phyloP scores from a whole-genome alignment of 148 eudicot species.

The Vaccinium macrocarpon region DNA sequence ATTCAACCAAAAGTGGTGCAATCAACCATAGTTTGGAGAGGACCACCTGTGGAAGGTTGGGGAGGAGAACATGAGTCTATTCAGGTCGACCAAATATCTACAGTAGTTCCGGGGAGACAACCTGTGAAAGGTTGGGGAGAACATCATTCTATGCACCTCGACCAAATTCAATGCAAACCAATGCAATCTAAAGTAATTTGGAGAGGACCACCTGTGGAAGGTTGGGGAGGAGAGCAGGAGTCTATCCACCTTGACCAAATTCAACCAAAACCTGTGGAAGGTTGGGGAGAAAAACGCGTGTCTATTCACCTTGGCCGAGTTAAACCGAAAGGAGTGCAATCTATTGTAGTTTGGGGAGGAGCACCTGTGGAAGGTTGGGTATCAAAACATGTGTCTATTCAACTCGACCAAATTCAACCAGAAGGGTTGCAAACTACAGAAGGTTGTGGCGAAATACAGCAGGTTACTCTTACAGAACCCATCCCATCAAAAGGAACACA shows the following conservation, averaged over 20 bases:
- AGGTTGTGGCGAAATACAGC: background rate
- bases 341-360: conserved; percentile 8
- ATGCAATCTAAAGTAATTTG: background rate
- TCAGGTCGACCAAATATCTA: background rate
- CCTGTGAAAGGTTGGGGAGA: background rate
- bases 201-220: conserved; percentile 3
- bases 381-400: background rate
- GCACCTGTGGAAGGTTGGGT: background rate
- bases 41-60: conserved; percentile 9
- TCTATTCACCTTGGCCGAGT: background rate
- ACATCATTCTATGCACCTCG: background rate
- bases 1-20: background rate
- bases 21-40: conserved; percentile 7
- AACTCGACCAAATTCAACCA: background rate
- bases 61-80: background rate
- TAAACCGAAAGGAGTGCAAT: background rate
- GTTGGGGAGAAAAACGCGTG: background rate
- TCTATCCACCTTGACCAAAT: background rate
- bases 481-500: background rate
- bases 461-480: background rate
- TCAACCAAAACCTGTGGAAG: background rate
- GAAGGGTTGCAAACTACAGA: background rate
- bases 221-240: conserved; percentile 4
- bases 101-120: background rate
- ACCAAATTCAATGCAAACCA: background rate